A percentile compares a stretch with the other conserved stretches of the same genome.
Evolutionary conservation across 1,284 basidiomycete genomes (phyloP).

Genomic region (Rhodotorula sp.): DNA sequence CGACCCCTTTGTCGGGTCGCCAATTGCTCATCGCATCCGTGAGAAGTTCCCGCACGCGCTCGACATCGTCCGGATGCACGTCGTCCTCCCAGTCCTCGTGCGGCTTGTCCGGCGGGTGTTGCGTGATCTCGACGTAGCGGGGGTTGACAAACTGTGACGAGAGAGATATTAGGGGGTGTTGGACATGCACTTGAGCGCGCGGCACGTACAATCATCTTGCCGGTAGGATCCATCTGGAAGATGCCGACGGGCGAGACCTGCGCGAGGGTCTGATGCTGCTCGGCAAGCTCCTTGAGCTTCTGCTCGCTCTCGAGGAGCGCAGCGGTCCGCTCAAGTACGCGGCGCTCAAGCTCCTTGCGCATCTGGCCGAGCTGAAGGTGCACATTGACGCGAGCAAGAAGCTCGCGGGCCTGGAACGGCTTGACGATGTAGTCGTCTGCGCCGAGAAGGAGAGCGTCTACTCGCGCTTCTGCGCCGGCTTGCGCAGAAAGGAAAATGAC

Average conservation of each 20-base stretch:
- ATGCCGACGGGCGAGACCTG: conserved; percentile 45
- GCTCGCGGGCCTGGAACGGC: conserved; percentile 46
- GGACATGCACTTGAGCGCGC: not conserved
- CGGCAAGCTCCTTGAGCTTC: conserved; percentile 35
- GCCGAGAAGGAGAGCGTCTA: conserved; percentile 44
- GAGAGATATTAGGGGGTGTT: not conserved
- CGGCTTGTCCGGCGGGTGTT: conserved; percentile 28
- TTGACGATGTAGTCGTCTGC: conserved; percentile 45
- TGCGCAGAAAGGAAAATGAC: conserved; percentile 46
- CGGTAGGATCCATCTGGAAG: conserved; percentile 35
- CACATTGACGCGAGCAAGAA: conserved; percentile 42
- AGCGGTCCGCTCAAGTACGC: conserved; percentile 43
- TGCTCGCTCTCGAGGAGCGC: conserved; percentile 42
- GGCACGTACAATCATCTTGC: conserved; percentile 27
- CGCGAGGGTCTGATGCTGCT: conserved; percentile 43
- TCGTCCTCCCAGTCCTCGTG: conserved; percentile 27
- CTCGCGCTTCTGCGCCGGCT: conserved; percentile 44
- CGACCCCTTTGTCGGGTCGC: not conserved
- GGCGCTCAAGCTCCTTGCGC: conserved; percentile 43
- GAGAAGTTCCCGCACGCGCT: conserved; percentile 4
- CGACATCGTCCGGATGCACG: conserved; percentile 20
- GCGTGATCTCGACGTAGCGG: conserved; percentile 26
- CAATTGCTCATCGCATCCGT: conserved; percentile 8
- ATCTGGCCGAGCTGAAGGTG: conserved; percentile 46
- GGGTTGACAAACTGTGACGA: conserved; percentile 21